Base-by-base conservation (phyloP, 1,284 basidiomycete species). In the Tetrapyrgos nigripes region DNA sequence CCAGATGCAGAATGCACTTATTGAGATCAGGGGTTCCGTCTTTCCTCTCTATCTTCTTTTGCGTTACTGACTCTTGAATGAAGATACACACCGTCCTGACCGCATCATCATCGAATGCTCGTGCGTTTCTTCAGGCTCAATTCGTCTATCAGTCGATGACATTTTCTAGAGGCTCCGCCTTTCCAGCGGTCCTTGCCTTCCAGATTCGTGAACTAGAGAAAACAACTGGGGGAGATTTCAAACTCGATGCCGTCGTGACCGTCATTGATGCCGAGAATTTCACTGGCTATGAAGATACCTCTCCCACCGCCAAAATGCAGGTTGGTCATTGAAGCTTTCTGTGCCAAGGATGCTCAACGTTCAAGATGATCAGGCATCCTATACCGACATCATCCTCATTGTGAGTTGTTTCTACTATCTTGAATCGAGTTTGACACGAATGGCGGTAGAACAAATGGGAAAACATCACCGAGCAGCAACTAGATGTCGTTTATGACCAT, bases 41-140 rank as follows among this genome's bases (percentile, higher is more conserved):
- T 69, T 68, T 26, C 43, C 11, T 11, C n/a, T 43, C 27, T 26
- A 37, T 52, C 19, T 21, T 57, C 52, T 40, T 44, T 19, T 24
- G 1, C 56, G 23, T 45, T 31, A 26, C n/a, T 29, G n/a, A 24
- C 35, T 6, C 49, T 35, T 23, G 19, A 17, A 10, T 47, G 29
- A 54, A 91, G 93, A 96, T 45, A 92, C 87, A 65, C 93, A 84
- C 72, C 76, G 79, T 35, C 93, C 94, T 1, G 93, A 97, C 73
- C 81, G 94, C 47, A 95, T 97, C 66, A 90, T 97, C 67, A 93
- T 97, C 64, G 94, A 97, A 77, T 93, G 92, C 80, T 95, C 93
- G 92, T 94, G 68, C 59, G 86, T 79, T 6, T 37, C 35, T 33
- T 40, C 53, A 19, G 37, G 23, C 45, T 2, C 44, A 11, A 13